These are phyloP conservation scores for Stevia rebaudiana DNA, from an alignment of 140 eudicot species.

Conservation along the genomic window DNA sequence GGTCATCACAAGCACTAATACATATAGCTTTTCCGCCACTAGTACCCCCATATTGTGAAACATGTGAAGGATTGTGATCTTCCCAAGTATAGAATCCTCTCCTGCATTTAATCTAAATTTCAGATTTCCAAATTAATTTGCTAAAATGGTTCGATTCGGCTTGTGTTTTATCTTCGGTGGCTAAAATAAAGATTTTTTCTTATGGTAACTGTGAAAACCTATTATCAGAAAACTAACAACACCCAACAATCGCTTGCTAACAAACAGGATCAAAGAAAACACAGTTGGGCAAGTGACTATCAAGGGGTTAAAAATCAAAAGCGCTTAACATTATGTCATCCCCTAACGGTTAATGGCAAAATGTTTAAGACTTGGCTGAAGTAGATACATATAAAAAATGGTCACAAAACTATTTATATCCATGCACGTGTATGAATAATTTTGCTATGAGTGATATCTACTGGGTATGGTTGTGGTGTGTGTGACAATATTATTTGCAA, in stretches of 20 bases:
- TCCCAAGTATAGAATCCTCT: constrained; percentile 50
- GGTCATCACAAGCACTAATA: constrained; percentile 75
- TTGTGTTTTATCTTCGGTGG: no score
- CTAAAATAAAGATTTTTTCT: no score
- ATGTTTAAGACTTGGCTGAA: not conserved
- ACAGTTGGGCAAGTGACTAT: not conserved
- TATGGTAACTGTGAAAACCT: not conserved
- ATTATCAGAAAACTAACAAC: no score
- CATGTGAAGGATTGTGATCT: constrained; percentile 37
- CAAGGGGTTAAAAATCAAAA: not conserved
- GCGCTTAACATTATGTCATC: not conserved
- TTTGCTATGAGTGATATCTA: no score
- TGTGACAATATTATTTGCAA: not conserved
- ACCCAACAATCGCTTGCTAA: not conserved
- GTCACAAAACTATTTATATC: no score
- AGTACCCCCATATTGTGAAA: constrained; percentile 47
- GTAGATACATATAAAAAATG: not conserved
- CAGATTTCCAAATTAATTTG: not conserved
- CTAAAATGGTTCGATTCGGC: no score
- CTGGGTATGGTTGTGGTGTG: no score
- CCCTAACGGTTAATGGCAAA: not conserved
- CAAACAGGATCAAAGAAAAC: not conserved
- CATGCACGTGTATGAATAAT: no score
- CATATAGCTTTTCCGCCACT: constrained; percentile 62
- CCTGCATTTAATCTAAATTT: constrained; percentile 15